These are phyloP conservation scores for Hymenoscyphus scutula DNA, from an alignment of 2,329 filamentous ascomycete species.

Conservation along the genomic window DNA sequence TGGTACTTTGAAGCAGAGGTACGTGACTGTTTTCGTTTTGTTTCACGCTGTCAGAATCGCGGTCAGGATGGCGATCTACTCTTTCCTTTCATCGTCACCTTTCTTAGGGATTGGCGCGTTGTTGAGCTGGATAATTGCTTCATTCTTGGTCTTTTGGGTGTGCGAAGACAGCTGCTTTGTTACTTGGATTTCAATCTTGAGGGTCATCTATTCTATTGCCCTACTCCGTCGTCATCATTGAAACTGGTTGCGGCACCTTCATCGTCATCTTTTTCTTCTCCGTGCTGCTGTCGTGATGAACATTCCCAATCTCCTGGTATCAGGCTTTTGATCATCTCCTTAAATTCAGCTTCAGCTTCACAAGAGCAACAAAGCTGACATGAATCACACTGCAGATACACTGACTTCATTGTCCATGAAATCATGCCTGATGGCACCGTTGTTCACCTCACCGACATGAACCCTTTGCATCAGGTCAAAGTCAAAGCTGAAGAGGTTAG, in stretches of 20 bases:
- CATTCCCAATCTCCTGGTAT: background rate
- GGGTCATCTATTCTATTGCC: too few species aligned
- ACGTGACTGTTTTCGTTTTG: conserved; percentile 17
- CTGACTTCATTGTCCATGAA: conserved; percentile 74
- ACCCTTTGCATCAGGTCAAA: conserved; percentile 19
- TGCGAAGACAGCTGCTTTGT: background rate
- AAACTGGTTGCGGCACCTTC: background rate
- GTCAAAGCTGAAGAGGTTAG: conserved; percentile 17
- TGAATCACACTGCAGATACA: conserved; percentile 50
- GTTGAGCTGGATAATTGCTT: background rate
- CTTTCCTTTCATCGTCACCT: background rate
- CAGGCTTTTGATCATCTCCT: background rate
- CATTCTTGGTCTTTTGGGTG: background rate
- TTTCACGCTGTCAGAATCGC: too few species aligned
- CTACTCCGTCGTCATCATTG: too few species aligned
- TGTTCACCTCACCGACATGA: conserved; percentile 53
- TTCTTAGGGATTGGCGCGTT: background rate
- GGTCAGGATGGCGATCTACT: too few species aligned
- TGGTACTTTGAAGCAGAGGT: conserved; percentile 67
- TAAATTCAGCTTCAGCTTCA: background rate
- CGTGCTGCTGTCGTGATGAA: background rate
- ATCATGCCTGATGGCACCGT: conserved; percentile 62
- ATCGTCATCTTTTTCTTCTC: background rate
- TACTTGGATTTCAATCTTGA: background rate
- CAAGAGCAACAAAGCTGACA: conserved; percentile 9